phyloP scores from a whole-genome alignment of 2,329 filamentous ascomycete genomes.

The Clarireedia monteithiana region DNA sequence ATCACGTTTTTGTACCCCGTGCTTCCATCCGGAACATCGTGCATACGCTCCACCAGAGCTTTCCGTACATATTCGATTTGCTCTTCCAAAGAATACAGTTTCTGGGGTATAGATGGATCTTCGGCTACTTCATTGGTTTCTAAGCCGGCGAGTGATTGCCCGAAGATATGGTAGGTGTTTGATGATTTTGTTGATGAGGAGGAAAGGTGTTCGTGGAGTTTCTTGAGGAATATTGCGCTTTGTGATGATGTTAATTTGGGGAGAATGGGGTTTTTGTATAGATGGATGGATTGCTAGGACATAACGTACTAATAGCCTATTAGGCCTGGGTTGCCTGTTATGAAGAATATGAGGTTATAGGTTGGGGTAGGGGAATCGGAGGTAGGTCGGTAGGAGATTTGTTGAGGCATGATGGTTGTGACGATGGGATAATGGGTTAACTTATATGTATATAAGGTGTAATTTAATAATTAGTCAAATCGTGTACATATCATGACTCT shows the following conservation, averaged over 20 bases:
- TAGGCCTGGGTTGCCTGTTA: constrained; percentile 71
- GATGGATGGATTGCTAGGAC: too few species aligned
- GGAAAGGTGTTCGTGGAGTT: constrained; percentile 47
- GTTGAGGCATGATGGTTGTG: constrained; percentile 2
- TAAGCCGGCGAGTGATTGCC: constrained; percentile 50
- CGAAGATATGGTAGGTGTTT: constrained; percentile 40
- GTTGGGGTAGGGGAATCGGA: constrained; percentile 10
- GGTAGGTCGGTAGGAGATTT: constrained; percentile 16
- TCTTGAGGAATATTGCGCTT: constrained; percentile 47
- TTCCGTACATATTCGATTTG: constrained; percentile 36
- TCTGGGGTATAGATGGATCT: constrained; percentile 12
- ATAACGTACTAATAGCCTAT: constrained; percentile 57
- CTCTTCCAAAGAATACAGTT: constrained; percentile 40
- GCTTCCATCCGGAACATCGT: constrained; percentile 19
- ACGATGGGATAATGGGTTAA: background rate
- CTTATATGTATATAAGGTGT: too few species aligned
- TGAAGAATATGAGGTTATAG: constrained; percentile 55
- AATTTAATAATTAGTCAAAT: too few species aligned
- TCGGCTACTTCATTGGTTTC: constrained; percentile 41
- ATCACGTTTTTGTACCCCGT: constrained; percentile 50
- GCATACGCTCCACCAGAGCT: constrained; percentile 15
- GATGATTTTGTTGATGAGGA: constrained; percentile 27
- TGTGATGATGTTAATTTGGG: background rate
- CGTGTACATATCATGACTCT: too few species aligned
- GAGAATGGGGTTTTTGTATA: background rate